These are phyloP conservation scores for Gentiana dahurica DNA, from an alignment of 257 asterid species.

Conservation along the genomic window DNA sequence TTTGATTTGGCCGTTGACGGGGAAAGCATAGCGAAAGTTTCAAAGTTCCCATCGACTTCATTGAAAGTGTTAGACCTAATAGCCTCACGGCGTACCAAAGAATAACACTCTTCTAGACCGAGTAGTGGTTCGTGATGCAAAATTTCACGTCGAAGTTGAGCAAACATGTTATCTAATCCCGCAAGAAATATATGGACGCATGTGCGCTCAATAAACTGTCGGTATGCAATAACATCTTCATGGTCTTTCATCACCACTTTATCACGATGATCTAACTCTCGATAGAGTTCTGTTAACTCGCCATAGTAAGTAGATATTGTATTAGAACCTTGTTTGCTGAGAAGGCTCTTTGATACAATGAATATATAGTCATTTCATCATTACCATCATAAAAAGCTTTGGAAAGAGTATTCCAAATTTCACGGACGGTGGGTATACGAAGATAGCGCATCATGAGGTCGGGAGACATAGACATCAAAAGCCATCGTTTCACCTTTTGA, in stretches of 20 bases:
- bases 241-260: constrained; percentile 8
- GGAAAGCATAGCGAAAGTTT: neutral
- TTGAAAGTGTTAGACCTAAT: neutral
- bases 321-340: no score
- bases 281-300: neutral
- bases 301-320: no score
- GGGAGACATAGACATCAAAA: constrained; percentile 7
- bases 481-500: neutral
- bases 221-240: constrained; percentile 6
- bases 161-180: constrained; percentile 5
- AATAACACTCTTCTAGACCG: neutral
- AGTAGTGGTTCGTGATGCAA: neutral
- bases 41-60: neutral
- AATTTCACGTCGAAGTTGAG: neutral
- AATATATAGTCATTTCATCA: neutral
- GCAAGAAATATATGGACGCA: constrained; percentile 12
- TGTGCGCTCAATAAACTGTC: neutral
- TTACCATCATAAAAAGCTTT: neutral
- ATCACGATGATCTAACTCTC: neutral
- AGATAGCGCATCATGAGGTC: constrained; percentile 6
- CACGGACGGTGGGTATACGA: neutral
- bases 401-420: neutral
- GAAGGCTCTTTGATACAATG: no score
- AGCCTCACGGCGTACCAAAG: constrained; percentile 1
- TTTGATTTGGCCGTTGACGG: neutral